Evolutionary conservation across 768 basidiomycete species (phyloP).

Genomic region (Guyanaporus albipodus): DNA sequence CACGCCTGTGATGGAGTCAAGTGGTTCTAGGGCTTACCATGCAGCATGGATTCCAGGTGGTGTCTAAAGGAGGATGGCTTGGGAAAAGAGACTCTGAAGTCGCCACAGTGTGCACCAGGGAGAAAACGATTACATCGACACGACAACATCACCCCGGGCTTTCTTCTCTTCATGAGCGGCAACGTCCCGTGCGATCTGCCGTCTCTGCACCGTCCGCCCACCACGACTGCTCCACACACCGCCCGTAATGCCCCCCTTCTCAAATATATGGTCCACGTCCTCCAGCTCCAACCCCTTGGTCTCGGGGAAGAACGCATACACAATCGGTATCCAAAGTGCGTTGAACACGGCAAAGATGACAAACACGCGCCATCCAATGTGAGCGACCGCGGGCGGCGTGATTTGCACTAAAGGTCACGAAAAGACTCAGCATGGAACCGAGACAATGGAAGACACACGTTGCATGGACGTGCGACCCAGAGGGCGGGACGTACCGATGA

Average conservation of each 20-base stretch:
- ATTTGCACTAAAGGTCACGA: too few species aligned
- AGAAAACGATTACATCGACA: too few species aligned
- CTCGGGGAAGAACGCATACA: not conserved
- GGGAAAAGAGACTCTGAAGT: too few species aligned
- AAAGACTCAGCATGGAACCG: too few species aligned
- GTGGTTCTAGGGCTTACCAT: too few species aligned
- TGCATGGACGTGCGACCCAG: not conserved
- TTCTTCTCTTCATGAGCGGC: not conserved
- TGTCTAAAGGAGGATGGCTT: too few species aligned
- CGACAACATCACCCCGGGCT: too few species aligned
- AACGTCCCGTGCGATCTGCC: not conserved
- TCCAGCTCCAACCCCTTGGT: not conserved
- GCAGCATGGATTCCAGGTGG: not conserved
- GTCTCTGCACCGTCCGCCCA: too few species aligned
- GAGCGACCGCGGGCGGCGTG: not conserved
- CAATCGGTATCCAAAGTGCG: not conserved
- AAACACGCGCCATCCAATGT: not conserved
- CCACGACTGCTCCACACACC: too few species aligned
- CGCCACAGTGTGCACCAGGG: too few species aligned
- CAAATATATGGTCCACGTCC: not conserved
- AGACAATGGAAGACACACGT: too few species aligned
- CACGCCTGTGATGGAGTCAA: conserved; percentile 5
- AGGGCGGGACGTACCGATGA: not conserved
- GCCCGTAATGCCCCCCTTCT: not conserved
- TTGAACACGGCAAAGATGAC: not conserved